Evolutionary conservation across 2,329 filamentous ascomycete species (phyloP).

Genomic region (Alternaria sp.): DNA sequence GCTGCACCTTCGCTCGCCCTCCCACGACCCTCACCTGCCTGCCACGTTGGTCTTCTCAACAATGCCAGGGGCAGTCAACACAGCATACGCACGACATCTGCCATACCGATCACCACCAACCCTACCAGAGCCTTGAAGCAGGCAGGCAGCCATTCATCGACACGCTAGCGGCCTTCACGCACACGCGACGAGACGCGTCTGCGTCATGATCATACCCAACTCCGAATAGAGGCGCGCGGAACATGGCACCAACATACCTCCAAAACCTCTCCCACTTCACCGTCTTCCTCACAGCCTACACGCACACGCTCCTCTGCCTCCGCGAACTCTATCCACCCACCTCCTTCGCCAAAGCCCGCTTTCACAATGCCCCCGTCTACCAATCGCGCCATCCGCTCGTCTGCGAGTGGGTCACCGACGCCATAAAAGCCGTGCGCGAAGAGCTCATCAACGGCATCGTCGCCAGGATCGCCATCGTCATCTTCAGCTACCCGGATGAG

Average conservation of each 20-base stretch:
- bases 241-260: conserved; percentile 44
- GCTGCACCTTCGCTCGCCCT: neutral
- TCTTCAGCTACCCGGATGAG: conserved; percentile 55
- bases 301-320: conserved; percentile 87
- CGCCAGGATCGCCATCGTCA: conserved; percentile 64
- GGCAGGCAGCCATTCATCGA: neutral
- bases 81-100: conserved; percentile 10
- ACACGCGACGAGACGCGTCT: conserved; percentile 24
- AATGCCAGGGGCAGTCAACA: conserved; percentile 9
- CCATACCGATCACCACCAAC: conserved; percentile 1
- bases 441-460: conserved; percentile 70
- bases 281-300: conserved; percentile 80
- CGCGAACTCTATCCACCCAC: conserved; percentile 78
- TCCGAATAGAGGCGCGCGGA: neutral
- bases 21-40: too few relatives aligned
- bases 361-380: conserved; percentile 83
- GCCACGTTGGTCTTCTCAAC: neutral
- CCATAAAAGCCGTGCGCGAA: conserved; percentile 73
- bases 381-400: conserved; percentile 87
- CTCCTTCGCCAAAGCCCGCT: conserved; percentile 80
- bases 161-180: conserved; percentile 11
- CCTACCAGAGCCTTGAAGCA: neutral
- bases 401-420: conserved; percentile 85
- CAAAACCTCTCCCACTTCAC: conserved; percentile 73
- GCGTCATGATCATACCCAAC: neutral